Percentiles rank a stretch among this genome's conserved stretches.
Conservation (phyloP, 163 green algal species). For the Botryococcus braunii region DNA sequence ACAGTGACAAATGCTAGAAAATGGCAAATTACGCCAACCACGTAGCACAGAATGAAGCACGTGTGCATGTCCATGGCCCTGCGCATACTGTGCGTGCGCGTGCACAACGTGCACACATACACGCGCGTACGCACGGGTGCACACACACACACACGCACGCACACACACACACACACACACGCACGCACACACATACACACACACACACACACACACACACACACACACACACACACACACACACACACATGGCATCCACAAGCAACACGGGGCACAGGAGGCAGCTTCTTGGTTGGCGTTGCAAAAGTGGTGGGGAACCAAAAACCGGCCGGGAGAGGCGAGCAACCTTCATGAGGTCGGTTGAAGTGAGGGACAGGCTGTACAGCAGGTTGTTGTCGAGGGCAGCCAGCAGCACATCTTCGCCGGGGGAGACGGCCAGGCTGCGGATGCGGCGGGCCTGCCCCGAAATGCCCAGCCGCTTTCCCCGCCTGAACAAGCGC, state of each 20-base stretch:
- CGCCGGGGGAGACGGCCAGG: slow-evolving; percentile 58
- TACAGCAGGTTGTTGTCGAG: slow-evolving; percentile 44
- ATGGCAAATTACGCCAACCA: too few relatives aligned
- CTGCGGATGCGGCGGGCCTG: slow-evolving; percentile 17
- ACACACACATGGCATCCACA: not conserved
- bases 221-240: not conserved
- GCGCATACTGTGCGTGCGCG: too few relatives aligned
- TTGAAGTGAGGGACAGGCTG: slow-evolving; percentile 55
- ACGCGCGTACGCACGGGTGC: too few relatives aligned
- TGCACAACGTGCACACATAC: too few relatives aligned
- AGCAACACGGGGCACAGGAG: not conserved
- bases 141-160: too few relatives aligned
- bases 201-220: not conserved
- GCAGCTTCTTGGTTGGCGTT: not conserved
- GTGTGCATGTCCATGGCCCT: too few relatives aligned
- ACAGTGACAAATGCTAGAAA: too few relatives aligned
- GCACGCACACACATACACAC: not conserved
- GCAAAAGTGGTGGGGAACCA: too few relatives aligned
- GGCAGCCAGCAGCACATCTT: slow-evolving; percentile 63
- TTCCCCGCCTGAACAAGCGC: slow-evolving; percentile 14
- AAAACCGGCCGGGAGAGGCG: not conserved
- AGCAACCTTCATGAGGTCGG: slow-evolving; percentile 62
- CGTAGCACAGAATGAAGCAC: too few relatives aligned
- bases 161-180: too few relatives aligned
- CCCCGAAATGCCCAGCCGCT: slow-evolving; percentile 4